Evolutionary conservation across 192 early-diverging fungal species (phyloP), one percentile per base, ranked within the genome.

Genomic region (Geranomyces variabilis): DNA sequence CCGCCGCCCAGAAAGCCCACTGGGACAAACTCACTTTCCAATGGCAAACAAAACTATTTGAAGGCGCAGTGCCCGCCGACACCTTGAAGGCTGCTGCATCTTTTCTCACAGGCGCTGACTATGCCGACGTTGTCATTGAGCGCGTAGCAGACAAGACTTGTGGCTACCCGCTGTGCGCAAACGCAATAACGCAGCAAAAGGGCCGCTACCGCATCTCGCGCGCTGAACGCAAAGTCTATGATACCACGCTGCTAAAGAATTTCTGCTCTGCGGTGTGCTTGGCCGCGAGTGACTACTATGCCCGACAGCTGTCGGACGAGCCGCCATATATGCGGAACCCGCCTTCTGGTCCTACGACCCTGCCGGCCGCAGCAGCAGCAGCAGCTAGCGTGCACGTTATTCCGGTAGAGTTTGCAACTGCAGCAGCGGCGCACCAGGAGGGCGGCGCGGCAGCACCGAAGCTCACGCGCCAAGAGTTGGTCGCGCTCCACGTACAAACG

Each of bases 111-210:
- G 88, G 87, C 14, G 77, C 79, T 8, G 84, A 89, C 41, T 95
- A 89, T 66, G 74, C 80, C 22, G 90, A 91, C 44, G 76, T 92
- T 21, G 75, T 94, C 57, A 85, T 86, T 56, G 94, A 96, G 83
- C 82, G 94, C 1, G 79, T 82, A 19, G 76, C 91, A 0, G 82
- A 80, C 49, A 81, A 83, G 14, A 68, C 89, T 19, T 96, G 94
- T 70, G 94, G 92, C 0, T 96, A 94, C 64, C 93, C 94, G 26
- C 74, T 96, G 19, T 96, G 94, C 74, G 49, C 60, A n/a, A 71
- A 81, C 14, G 51, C 71, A 15, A 79, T 72, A 30, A 77, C 68
- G 36, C 53, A 81, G 41, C 70, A 79, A 41, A 79, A 80, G 62
- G 83, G 83, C n/a, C 74, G 74, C 69, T 94, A 84, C 69, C 80